phyloP scores from a whole-genome alignment of 306 rosid genomes.

The Dryas alaskensis region DNA sequence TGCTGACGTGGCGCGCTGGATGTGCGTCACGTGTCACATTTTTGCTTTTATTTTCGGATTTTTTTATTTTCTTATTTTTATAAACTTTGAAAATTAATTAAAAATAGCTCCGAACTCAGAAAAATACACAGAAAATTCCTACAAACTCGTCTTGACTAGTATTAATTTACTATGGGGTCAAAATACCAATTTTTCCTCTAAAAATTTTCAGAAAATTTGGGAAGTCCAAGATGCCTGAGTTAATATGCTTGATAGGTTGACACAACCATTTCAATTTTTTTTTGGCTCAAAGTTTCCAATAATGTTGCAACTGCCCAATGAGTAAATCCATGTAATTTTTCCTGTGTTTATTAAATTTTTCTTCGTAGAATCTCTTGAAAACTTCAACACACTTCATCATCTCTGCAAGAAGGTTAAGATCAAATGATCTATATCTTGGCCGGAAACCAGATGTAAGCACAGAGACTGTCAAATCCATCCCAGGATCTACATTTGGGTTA shows the following conservation, averaged over 20 bases:
- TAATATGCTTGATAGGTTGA: slow-evolving; percentile 67
- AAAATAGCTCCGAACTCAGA: too few relatives aligned
- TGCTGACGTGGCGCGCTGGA: too few relatives aligned
- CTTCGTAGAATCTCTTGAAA: slow-evolving; percentile 53
- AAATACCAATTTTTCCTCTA: too few relatives aligned
- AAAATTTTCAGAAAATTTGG: too few relatives aligned
- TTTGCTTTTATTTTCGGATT: too few relatives aligned
- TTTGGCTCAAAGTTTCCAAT: slow-evolving; percentile 48
- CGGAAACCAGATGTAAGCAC: slow-evolving; percentile 67
- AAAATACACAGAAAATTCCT: too few relatives aligned
- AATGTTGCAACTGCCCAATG: slow-evolving; percentile 60
- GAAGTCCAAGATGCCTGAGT: too few relatives aligned
- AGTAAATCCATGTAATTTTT: slow-evolving; percentile 70
- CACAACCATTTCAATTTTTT: slow-evolving; percentile 55
- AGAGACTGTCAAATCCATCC: slow-evolving; percentile 56
- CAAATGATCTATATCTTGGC: slow-evolving; percentile 67
- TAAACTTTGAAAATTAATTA: too few relatives aligned
- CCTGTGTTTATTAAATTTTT: slow-evolving; percentile 41
- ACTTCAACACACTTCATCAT: slow-evolving; percentile 68
- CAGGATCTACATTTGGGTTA: slow-evolving; percentile 42
- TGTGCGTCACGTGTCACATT: too few relatives aligned
- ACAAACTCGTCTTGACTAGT: too few relatives aligned
- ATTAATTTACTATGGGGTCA: too few relatives aligned
- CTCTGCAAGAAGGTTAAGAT: slow-evolving; percentile 57
- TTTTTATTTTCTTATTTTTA: too few relatives aligned